Percentiles rank a stretch among this genome's conserved stretches.
These are phyloP conservation scores for Noccaea caerulescens DNA, from an alignment of 345 rosid genomes.

Conservation along the genomic window DNA sequence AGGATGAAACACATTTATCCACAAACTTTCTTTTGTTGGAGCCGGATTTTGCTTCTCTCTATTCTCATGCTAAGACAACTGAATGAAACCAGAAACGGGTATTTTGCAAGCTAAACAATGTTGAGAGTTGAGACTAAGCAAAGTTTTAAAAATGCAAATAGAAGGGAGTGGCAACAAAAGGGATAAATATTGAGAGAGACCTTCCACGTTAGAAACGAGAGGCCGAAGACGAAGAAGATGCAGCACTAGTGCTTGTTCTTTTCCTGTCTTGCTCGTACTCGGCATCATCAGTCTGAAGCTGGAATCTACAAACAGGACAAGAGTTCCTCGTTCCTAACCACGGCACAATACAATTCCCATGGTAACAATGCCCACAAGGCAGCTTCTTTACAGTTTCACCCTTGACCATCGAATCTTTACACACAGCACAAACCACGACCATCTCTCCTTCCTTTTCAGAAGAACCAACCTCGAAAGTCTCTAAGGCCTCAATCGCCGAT, in stretches of 20 bases:
- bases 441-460: conserved; percentile 34
- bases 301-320: conserved; percentile 73
- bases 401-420: conserved; percentile 58
- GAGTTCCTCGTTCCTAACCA: conserved; percentile 77
- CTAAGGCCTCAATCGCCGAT: conserved; percentile 49
- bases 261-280: conserved; percentile 70
- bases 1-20: background rate
- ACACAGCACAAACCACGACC: conserved; percentile 55
- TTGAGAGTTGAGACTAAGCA: conserved; percentile 9
- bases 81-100: background rate
- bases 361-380: conserved; percentile 73
- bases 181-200: background rate
- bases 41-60: background rate
- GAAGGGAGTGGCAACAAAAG: conserved; percentile 15
- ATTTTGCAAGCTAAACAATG: background rate
- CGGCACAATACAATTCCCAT: conserved; percentile 67
- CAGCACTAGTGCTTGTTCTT: conserved; percentile 10
- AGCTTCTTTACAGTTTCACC: conserved; percentile 63
- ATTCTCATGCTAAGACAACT: too few species aligned
- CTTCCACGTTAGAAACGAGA: conserved; percentile 22
- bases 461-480: conserved; percentile 48
- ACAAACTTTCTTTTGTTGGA: background rate
- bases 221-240: conserved; percentile 21
- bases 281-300: conserved; percentile 66
- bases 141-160: conserved; percentile 6